These are phyloP conservation scores for Penicillium sp. DNA, from an alignment of 2,329 filamentous ascomycete genomes.

Conservation along the genomic window DNA sequence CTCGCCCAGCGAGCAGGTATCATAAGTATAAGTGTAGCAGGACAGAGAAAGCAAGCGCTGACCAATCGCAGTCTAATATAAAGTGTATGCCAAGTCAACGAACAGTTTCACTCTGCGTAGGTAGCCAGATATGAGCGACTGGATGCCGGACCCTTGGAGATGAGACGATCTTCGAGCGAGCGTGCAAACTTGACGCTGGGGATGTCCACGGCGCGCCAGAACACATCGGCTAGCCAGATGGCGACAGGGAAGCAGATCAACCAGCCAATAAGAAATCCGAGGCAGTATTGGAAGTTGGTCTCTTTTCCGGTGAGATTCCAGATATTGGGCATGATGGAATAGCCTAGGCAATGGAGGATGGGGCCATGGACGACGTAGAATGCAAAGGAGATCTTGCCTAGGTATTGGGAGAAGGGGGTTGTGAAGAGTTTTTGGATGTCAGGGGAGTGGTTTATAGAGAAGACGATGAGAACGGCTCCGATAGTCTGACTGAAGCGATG, in stretches of 20 bases:
- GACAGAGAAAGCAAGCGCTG: neutral
- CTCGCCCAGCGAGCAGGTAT: slow-evolving; percentile 11
- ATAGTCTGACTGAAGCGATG: slow-evolving; percentile 47
- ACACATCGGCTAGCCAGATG: slow-evolving; percentile 58
- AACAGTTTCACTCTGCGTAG: slow-evolving; percentile 6
- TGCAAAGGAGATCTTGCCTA: slow-evolving; percentile 49
- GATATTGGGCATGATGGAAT: slow-evolving; percentile 44
- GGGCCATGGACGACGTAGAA: slow-evolving; percentile 50
- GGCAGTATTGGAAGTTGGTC: slow-evolving; percentile 39
- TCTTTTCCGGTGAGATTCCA: slow-evolving; percentile 42
- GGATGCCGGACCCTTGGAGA: slow-evolving; percentile 19
- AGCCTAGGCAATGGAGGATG: slow-evolving; percentile 44
- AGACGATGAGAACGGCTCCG: slow-evolving; percentile 44
- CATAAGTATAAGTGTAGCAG: neutral
- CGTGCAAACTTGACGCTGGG: slow-evolving; percentile 51
- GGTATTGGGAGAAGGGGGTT: slow-evolving; percentile 43
- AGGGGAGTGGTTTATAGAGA: slow-evolving; percentile 41
- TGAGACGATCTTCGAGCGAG: slow-evolving; percentile 46
- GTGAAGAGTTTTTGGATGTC: slow-evolving; percentile 44
- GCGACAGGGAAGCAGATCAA: slow-evolving; percentile 40
- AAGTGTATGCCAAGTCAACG: neutral
- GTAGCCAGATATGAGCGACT: slow-evolving; percentile 6
- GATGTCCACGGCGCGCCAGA: slow-evolving; percentile 57
- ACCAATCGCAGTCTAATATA: neutral
- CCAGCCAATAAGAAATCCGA: slow-evolving; percentile 43